Evolutionary conservation across 2,329 filamentous ascomycete genomes (phyloP).

Genomic region (Aspergillus ibericus): DNA sequence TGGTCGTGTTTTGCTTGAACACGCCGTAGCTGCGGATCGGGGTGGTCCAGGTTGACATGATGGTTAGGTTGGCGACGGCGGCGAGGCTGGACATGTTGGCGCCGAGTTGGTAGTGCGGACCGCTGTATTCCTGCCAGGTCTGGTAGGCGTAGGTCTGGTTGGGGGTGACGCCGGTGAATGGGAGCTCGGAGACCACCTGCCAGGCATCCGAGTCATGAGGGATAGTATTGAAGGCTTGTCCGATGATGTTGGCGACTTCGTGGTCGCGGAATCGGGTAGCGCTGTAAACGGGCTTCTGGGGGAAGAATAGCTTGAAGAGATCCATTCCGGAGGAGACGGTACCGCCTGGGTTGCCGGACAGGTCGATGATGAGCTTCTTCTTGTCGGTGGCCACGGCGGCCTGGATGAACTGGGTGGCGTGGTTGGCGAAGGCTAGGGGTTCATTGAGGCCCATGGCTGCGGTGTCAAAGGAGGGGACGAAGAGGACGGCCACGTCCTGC

Average conservation of each 20-base stretch:
- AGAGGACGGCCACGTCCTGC: conserved; percentile 50
- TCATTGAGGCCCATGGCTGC: background rate
- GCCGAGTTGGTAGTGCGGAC: conserved; percentile 29
- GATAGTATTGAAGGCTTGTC: conserved; percentile 21
- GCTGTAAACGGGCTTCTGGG: conserved; percentile 45
- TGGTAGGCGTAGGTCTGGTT: conserved; percentile 37
- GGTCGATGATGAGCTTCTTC: conserved; percentile 64
- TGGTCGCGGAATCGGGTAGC: conserved; percentile 50
- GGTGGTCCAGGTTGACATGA: background rate
- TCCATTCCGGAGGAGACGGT: conserved; percentile 49
- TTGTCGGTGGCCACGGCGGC: conserved; percentile 45
- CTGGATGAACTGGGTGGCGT: conserved; percentile 25
- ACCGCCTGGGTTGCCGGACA: conserved; percentile 63
- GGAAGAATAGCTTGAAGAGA: conserved; percentile 58
- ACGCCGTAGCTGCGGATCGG: conserved; percentile 24
- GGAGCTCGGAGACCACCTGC: conserved; percentile 6
- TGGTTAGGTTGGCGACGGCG: background rate
- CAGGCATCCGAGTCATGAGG: too few relatives aligned
- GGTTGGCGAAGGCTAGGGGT: conserved; percentile 19
- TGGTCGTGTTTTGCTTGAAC: conserved; percentile 18
- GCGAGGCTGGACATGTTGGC: conserved; percentile 22
- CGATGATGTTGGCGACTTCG: conserved; percentile 39
- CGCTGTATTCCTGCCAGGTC: conserved; percentile 47
- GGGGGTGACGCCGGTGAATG: conserved; percentile 14
- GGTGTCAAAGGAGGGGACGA: conserved; percentile 28